Conservation (phyloP, 1,284 basidiomycete species). For the Thecaphora frezii region DNA sequence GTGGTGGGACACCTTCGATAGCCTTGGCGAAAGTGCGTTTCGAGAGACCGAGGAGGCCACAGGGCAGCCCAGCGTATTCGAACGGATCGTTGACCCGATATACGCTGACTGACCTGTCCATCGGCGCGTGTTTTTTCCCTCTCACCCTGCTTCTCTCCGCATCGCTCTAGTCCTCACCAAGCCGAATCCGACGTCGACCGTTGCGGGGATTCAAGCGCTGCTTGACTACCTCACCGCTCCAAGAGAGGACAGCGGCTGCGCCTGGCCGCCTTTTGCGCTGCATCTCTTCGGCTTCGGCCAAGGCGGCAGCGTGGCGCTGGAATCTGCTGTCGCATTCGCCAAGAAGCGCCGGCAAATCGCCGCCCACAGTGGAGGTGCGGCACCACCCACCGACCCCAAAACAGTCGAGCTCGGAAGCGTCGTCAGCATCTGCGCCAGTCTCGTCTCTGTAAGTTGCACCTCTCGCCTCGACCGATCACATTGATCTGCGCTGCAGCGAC, state of each 20-base stretch:
- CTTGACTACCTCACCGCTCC: conserved; percentile 66
- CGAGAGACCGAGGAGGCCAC: too few relatives aligned
- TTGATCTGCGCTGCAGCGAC: conserved; percentile 10
- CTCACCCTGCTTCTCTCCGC: too few relatives aligned
- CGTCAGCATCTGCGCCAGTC: conserved; percentile 24
- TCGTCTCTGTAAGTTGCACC: conserved; percentile 15
- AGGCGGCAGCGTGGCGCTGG: conserved; percentile 77
- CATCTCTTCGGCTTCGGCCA: conserved; percentile 89
- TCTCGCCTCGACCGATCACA: conserved; percentile 14
- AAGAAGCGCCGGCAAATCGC: conserved; percentile 57
- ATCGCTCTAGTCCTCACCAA: conserved; percentile 65
- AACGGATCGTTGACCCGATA: too few relatives aligned
- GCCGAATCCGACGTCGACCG: conserved; percentile 72
- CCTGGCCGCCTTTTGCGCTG: conserved; percentile 72
- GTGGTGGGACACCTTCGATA: conserved; percentile 84
- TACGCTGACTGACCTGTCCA: too few relatives aligned
- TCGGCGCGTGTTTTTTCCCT: too few relatives aligned
- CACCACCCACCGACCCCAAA: neutral
- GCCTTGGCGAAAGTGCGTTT: conserved; percentile 68
- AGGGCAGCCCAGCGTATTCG: conserved; percentile 1
- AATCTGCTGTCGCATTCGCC: conserved; percentile 67
- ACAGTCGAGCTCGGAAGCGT: conserved; percentile 15
- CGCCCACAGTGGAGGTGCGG: neutral
- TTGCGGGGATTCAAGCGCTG: conserved; percentile 66
- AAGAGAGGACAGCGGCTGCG: conserved; percentile 58